A percentile compares a stretch with the other conserved stretches of the same genome.
These are phyloP conservation scores for Anthoceros angustus DNA, from an alignment of 225 moss, liverwort and hornwort species.

Conservation along the genomic window DNA sequence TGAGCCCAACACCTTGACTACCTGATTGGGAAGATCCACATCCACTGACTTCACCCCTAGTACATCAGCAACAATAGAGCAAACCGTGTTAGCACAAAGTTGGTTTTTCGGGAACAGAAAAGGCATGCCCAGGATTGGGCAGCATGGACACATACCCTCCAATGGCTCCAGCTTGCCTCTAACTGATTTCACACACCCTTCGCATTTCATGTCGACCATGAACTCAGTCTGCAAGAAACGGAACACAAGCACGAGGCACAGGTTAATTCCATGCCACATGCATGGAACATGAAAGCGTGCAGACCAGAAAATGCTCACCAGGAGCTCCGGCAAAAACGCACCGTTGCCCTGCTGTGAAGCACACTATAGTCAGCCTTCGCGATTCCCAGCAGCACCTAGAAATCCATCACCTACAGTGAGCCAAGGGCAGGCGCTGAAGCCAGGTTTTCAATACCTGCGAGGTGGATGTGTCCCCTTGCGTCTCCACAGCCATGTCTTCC, in stretches of 20 bases:
- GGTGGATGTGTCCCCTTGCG: not conserved
- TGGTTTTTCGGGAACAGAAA: not conserved
- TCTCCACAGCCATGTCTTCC: not conserved
- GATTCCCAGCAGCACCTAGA: too few relatives aligned
- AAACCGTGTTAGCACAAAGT: not conserved
- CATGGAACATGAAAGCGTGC: not conserved
- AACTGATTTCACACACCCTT: conserved; percentile 80
- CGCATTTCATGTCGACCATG: conserved; percentile 93
- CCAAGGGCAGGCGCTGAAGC: not conserved
- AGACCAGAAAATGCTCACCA: conserved; percentile 17
- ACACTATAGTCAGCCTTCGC: not conserved
- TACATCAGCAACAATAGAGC: not conserved
- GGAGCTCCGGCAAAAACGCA: conserved; percentile 32
- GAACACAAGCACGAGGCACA: not conserved
- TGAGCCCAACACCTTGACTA: conserved; percentile 75
- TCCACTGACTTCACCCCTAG: conserved; percentile 77
- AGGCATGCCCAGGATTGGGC: not conserved
- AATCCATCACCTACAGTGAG: not conserved
- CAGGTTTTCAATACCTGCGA: not conserved
- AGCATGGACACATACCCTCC: conserved; percentile 27
- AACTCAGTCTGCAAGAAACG: conserved; percentile 55
- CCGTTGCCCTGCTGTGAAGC: conserved; percentile 8
- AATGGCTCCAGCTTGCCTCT: conserved; percentile 73
- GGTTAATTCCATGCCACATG: not conserved
- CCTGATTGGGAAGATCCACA: conserved; percentile 68